A percentile compares a stretch with the other conserved stretches of the same genome.
These are phyloP conservation scores for Ustilago lituana DNA, from an alignment of 1,284 basidiomycete genomes.

Conservation along the genomic window DNA sequence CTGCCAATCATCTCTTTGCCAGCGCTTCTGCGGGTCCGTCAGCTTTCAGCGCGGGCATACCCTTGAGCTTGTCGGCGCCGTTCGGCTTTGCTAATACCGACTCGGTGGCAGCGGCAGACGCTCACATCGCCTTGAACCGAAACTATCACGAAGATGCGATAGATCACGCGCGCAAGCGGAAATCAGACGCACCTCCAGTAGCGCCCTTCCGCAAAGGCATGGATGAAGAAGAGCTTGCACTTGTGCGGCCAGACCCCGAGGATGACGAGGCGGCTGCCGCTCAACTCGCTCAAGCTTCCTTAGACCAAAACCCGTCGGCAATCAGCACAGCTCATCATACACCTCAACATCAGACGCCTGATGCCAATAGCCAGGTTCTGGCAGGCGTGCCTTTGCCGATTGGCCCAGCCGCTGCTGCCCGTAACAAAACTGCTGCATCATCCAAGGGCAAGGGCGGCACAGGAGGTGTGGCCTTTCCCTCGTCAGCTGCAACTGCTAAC, in stretches of 20 bases:
- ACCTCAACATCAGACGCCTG: slow-evolving; percentile 2
- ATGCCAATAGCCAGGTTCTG: background rate
- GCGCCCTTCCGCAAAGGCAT: slow-evolving; percentile 59
- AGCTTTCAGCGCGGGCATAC: slow-evolving; percentile 19
- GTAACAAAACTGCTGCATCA: background rate
- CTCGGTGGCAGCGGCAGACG: slow-evolving; percentile 7
- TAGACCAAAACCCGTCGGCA: background rate
- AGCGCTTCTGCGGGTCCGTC: slow-evolving; percentile 38
- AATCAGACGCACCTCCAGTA: slow-evolving; percentile 24
- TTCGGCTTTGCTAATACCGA: slow-evolving; percentile 18
- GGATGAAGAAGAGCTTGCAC: slow-evolving; percentile 50
- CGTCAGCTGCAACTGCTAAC: slow-evolving; percentile 1
- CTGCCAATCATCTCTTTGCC: slow-evolving; percentile 59
- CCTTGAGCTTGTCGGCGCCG: slow-evolving; percentile 12
- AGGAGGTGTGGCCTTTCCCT: slow-evolving; percentile 25
- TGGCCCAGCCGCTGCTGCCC: background rate
- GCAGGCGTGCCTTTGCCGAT: slow-evolving; percentile 9
- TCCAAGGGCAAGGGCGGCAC: slow-evolving; percentile 7
- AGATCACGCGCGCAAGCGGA: slow-evolving; percentile 14
- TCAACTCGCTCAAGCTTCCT: slow-evolving; percentile 10
- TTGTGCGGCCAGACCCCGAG: slow-evolving; percentile 29
- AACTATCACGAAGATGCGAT: background rate
- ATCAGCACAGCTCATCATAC: slow-evolving; percentile 3
- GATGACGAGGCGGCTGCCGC: slow-evolving; percentile 22
- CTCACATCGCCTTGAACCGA: background rate